Base-by-base conservation (phyloP, 1,284 basidiomycete species). In the Coniferiporia sulphurascens region DNA sequence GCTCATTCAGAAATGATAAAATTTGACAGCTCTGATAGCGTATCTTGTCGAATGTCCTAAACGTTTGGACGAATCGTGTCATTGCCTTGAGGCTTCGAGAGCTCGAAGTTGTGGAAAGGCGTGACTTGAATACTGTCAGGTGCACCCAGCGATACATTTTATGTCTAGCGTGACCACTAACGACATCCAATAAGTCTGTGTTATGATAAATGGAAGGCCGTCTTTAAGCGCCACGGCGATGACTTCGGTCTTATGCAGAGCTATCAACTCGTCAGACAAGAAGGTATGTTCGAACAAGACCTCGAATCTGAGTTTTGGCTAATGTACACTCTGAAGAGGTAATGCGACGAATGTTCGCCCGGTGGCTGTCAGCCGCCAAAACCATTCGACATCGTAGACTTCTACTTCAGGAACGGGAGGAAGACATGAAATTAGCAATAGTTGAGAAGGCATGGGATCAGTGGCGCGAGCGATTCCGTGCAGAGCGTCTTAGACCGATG, bases 201-300 rank as follows among this genome's bases (percentile, higher is more conserved):
- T 36, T 59, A 54, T 43, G 75, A 72, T 48, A 88, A 85, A 70
- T 91, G 90, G 89, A 86, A 83, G 68, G 70, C 69, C 9, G 73
- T 80, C 38, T 81, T 79, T 65, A 72, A 76, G 48, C 81, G 84
- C 15, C 87, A 88, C 66, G 78, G 78, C 5, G 86, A 91, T 67
- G 82, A 85, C 62, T 70, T 86, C 1, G 85, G 82, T 65, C 79
- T 92, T n/a, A 81, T 92, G 79, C 85, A 90, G 68, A 91, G 87
- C 67, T 89, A 89, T 68, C 81, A 86, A 62, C 80, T 86, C 62
- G 82, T 92, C 51, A 90, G 88, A 70, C 79, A 80, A 52, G 87
- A 89, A 78, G 89, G 89, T 84, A 66, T 36, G 69, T 61, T 10
- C 27, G 58, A 38, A 13, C 36, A 9, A 64, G 44, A 38, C 19